A percentile compares a stretch with the other conserved stretches of the same genome.
Conservation (phyloP, 108 stramenopile species). For the Fragilariopsis cylindrus region DNA sequence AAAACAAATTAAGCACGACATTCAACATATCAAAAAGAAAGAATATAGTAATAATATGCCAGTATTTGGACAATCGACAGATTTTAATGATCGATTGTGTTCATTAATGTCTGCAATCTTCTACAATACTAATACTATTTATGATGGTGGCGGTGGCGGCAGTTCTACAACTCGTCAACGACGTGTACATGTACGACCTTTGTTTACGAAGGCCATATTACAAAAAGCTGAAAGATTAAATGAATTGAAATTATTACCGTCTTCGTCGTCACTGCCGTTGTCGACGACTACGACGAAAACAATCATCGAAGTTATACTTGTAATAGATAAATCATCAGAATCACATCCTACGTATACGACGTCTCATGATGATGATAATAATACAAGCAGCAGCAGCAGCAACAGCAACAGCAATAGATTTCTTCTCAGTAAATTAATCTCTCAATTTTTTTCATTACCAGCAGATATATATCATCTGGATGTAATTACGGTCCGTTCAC, state of each 20-base stretch:
- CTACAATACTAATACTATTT: slow-evolving; percentile 6
- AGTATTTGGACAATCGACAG: slow-evolving; percentile 16
- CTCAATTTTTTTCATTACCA: not conserved
- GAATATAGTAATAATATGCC: not conserved
- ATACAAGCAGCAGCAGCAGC: not conserved
- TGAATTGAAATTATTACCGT: not conserved
- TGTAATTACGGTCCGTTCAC: not conserved
- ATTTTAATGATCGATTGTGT: slow-evolving; percentile 17
- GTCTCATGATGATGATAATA: not conserved
- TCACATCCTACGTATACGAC: not conserved
- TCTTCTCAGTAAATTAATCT: not conserved
- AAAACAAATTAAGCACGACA: no score
- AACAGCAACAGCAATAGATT: not conserved
- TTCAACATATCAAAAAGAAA: no score
- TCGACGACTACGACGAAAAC: not conserved
- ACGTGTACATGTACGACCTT: not conserved
- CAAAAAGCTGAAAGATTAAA: not conserved
- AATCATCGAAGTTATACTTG: not conserved
- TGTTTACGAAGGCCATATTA: slow-evolving; percentile 2
- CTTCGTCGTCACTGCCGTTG: not conserved
- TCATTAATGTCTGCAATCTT: slow-evolving; percentile 19
- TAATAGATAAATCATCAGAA: not conserved
- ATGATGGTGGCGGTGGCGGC: not conserved
- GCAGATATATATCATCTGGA: not conserved
- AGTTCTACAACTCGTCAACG: no score